phyloP scores from a whole-genome alignment of 768 basidiomycete genomes.

The Russula brevipes region DNA sequence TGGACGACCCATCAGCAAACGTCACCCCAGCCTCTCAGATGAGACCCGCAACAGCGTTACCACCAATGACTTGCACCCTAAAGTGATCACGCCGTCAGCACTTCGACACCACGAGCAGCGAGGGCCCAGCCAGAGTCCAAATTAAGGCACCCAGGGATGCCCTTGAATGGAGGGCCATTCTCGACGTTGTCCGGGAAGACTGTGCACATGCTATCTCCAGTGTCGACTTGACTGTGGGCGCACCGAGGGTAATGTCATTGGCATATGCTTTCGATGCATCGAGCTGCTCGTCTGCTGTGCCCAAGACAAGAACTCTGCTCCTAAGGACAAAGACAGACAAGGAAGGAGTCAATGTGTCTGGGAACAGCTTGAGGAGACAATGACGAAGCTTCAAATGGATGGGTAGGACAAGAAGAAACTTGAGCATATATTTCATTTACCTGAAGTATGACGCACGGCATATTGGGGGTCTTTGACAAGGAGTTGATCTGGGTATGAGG shows the following conservation, averaged over 20 bases:
- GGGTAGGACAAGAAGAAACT: too few species aligned
- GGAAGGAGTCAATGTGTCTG: too few species aligned
- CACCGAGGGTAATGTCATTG: slow-evolving; percentile 60
- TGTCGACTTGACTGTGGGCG: slow-evolving; percentile 38
- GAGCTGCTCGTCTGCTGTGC: slow-evolving; percentile 31
- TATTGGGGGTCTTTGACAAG: too few species aligned
- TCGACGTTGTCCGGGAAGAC: slow-evolving; percentile 44
- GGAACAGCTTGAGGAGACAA: too few species aligned
- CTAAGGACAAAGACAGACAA: slow-evolving; percentile 32
- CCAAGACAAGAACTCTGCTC: slow-evolving; percentile 65
- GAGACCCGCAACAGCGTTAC: slow-evolving; percentile 53
- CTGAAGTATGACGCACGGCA: too few species aligned
- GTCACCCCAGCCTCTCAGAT: slow-evolving; percentile 40
- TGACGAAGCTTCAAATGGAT: too few species aligned
- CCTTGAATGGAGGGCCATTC: slow-evolving; percentile 34
- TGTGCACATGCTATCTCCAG: slow-evolving; percentile 36
- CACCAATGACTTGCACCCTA: slow-evolving; percentile 57
- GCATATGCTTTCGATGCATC: slow-evolving; percentile 52
- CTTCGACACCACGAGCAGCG: slow-evolving; percentile 58
- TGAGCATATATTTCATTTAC: too few species aligned
- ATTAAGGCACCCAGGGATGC: slow-evolving; percentile 60
- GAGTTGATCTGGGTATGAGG: too few species aligned
- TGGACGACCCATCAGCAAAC: slow-evolving; percentile 50
- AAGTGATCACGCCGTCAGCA: slow-evolving; percentile 48
- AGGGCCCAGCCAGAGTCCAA: slow-evolving; percentile 80